These are phyloP conservation scores for Cordyceps cateniannulata DNA, from an alignment of 2,329 filamentous ascomycete genomes.

Conservation along the genomic window DNA sequence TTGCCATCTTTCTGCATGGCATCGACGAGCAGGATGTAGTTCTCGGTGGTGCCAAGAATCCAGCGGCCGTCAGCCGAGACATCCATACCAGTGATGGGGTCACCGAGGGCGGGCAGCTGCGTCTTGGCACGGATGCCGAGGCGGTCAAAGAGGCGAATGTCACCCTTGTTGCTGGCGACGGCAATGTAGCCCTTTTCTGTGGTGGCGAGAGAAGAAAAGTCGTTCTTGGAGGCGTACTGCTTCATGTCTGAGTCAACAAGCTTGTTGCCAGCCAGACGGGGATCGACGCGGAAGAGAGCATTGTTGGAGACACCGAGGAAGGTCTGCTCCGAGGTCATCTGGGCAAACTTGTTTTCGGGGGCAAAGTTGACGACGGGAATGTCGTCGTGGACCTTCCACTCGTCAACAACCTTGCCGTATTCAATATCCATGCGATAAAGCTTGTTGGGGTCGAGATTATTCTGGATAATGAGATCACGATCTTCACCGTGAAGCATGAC, in stretches of 20 bases:
- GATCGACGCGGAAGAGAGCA: constrained; percentile 88
- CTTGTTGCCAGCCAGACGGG: constrained; percentile 83
- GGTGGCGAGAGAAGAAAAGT: constrained; percentile 89
- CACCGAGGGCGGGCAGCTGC: constrained; percentile 88
- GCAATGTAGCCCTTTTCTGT: constrained; percentile 96
- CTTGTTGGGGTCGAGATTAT: constrained; percentile 75
- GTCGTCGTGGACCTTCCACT: constrained; percentile 97
- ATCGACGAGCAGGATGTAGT: constrained; percentile 91
- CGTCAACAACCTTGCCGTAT: constrained; percentile 94
- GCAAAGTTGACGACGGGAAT: constrained; percentile 89
- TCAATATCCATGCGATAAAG: constrained; percentile 97
- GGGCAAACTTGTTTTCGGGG: constrained; percentile 94
- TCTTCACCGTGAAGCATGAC: constrained; percentile 94
- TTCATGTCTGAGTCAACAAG: constrained; percentile 89
- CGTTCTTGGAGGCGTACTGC: constrained; percentile 94
- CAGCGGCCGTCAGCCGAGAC: constrained; percentile 93
- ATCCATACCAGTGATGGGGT: constrained; percentile 90
- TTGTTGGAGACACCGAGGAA: constrained; percentile 93
- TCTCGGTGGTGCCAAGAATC: constrained; percentile 89
- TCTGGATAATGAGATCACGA: constrained; percentile 82
- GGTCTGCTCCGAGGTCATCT: constrained; percentile 92
- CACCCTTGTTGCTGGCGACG: constrained; percentile 95
- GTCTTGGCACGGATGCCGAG: constrained; percentile 97
- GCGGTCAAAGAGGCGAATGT: constrained; percentile 92
- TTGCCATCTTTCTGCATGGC: constrained; percentile 86